A percentile compares a stretch with the other conserved stretches of the same genome.
These are phyloP conservation scores for Letharia columbiana DNA, from an alignment of 495 filamentous ascomycete genomes.

Conservation along the genomic window DNA sequence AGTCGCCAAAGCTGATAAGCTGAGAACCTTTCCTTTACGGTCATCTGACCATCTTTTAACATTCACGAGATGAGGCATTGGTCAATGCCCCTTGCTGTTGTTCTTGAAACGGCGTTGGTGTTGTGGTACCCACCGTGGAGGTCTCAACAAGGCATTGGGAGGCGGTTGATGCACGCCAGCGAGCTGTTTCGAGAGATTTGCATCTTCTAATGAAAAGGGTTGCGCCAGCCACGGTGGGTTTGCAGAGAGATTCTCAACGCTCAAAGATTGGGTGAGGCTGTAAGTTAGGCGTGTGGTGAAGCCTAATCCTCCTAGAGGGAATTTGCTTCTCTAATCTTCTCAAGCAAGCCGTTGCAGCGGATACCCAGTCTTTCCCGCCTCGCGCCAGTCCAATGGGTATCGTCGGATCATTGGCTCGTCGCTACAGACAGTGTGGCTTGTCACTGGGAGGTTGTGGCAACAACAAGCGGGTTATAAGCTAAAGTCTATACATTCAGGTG, in stretches of 20 bases:
- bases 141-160: neutral
- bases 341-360: conserved; percentile 1
- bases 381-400: neutral
- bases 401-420: neutral
- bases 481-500: neutral
- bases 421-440: neutral
- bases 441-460: neutral
- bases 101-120: no score
- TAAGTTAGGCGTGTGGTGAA: neutral
- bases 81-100: no score
- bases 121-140: neutral
- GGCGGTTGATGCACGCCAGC: neutral
- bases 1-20: no score
- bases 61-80: no score
- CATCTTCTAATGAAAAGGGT: neutral
- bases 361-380: neutral
- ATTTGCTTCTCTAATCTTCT: neutral
- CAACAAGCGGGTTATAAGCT: neutral
- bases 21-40: neutral
- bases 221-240: neutral
- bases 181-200: neutral
- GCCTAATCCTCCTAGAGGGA: neutral
- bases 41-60: neutral
- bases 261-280: neutral
- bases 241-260: neutral